phyloP scores from a whole-genome alignment of 208 protist species.

The Endotrypanum monterogeii region DNA sequence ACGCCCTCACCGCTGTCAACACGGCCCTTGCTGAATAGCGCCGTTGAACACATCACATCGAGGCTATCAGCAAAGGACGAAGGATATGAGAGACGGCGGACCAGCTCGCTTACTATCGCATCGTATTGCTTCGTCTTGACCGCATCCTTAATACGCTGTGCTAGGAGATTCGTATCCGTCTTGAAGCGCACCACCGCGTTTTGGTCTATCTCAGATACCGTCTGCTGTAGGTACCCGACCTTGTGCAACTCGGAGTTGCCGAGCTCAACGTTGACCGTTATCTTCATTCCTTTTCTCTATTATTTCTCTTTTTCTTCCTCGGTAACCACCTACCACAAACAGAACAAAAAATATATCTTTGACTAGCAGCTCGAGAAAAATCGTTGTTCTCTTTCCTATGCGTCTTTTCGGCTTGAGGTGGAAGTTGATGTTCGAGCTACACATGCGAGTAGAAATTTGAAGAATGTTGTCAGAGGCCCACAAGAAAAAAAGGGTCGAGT shows the following conservation, averaged over 20 bases:
- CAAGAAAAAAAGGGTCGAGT: neutral
- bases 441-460: too few relatives aligned
- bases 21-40: slow-evolving; percentile 71
- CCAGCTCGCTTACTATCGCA: slow-evolving; percentile 57
- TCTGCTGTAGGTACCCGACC: slow-evolving; percentile 47
- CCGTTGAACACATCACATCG: slow-evolving; percentile 63
- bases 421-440: neutral
- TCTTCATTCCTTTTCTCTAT: slow-evolving; percentile 50
- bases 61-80: slow-evolving; percentile 52
- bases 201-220: slow-evolving; percentile 49
- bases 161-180: slow-evolving; percentile 65
- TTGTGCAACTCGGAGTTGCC: slow-evolving; percentile 56
- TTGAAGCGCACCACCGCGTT: slow-evolving; percentile 44
- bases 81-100: slow-evolving; percentile 49
- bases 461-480: neutral
- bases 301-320: neutral
- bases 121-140: slow-evolving; percentile 58
- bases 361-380: too few relatives aligned
- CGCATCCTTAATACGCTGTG: slow-evolving; percentile 54
- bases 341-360: too few relatives aligned
- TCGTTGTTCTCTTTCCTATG: too few relatives aligned
- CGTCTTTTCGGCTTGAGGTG: neutral
- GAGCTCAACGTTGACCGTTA: slow-evolving; percentile 83
- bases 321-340: slow-evolving; percentile 9
- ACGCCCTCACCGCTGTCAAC: slow-evolving; percentile 54